Evolutionary conservation across 768 basidiomycete genomes (phyloP), one percentile per base, ranked within the genome.

Genomic region (Psilocybe subaeruginosa): DNA sequence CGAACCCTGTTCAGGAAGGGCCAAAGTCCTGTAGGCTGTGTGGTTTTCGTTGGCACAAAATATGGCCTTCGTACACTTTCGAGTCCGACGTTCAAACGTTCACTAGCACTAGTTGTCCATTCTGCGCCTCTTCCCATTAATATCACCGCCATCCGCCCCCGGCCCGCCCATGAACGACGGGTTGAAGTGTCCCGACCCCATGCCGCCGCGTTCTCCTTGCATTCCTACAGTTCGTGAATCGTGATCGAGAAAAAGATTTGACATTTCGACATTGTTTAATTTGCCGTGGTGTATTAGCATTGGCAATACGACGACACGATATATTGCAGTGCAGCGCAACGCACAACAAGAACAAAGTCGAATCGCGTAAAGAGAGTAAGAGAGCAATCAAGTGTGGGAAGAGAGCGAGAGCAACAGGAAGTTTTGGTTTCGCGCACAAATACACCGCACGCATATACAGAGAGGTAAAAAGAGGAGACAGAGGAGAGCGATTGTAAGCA

Each of bases 181-280:
- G 70, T 91, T 91, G 77, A 89, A 86, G 75, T 91, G 88, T 14
- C 89, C 88, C 68, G 80, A 31, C 17, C 30, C 33, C 11, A 8
- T 80, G 60, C 68, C 80, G 54, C 84, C 81, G 56, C 83, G 73
- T 55, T 80, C 80, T 27, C 75, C 72, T 35, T 35, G 33, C 33
- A 35, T 35, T 57, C 62, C 68, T 66, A 78, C 79, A 80, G 72
- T 29, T 14, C 8, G 49, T 14, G 49, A 50, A 11, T 19, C 9
- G 8, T 47, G 47, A 49, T 48, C 8, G 47, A 27, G 9, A 19
- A 19, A 9, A 9, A 27, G 19, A 48, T 50, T 50, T 50, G 49
- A 31, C 29, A 12, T 50, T 50, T 31, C 3, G 8, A 14, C 29
- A 31, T 50, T 30, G 29, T 48, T 17, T 35, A 35, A 35, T 23